A percentile compares a stretch with the other conserved stretches of the same genome.
Conservation (phyloP, 371 early-diverging fungal genomes). For the Capniomyces stellatus region DNA sequence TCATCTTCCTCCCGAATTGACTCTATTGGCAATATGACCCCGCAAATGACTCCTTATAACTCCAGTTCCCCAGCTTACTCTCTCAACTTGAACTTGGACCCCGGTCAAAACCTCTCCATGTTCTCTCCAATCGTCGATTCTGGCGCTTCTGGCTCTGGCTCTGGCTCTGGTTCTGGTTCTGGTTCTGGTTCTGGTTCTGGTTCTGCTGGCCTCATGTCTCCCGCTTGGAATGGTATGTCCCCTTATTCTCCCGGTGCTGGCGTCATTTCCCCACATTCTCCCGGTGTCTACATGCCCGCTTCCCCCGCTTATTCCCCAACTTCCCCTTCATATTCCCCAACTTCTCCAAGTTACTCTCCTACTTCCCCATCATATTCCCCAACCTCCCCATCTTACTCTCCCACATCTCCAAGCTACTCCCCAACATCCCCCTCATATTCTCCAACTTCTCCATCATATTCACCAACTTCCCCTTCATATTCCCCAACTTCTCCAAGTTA, state of each 20-base stretch:
- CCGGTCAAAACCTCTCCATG: conserved; percentile 22
- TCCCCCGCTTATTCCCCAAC: conserved; percentile 31
- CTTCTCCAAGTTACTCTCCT: conserved; percentile 33
- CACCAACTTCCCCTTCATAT: conserved; percentile 32
- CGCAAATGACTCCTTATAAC: conserved; percentile 29
- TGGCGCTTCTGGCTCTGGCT: conserved; percentile 51
- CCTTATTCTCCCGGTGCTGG: conserved; percentile 61
- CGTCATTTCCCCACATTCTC: conserved; percentile 31
- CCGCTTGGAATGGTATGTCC: conserved; percentile 36
- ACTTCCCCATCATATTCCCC: conserved; percentile 31
- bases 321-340: conserved; percentile 35
- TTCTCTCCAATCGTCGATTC: conserved; percentile 30
- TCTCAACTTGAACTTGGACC: conserved; percentile 11
- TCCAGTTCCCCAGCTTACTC: conserved; percentile 24
- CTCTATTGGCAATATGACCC: conserved; percentile 22
- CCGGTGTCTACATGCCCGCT: conserved; percentile 25
- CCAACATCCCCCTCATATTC: conserved; percentile 55
- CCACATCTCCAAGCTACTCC: conserved; percentile 63
- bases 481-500: conserved; percentile 38
- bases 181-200: conserved; percentile 46
- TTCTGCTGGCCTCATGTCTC: conserved; percentile 50
- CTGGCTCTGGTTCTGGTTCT: conserved; percentile 56
- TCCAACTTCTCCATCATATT: conserved; percentile 35
- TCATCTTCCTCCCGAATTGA: conserved; percentile 18
- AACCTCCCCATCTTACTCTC: conserved; percentile 43